phyloP scores from a whole-genome alignment of 139 green algal species.

The Picochlorum sp. region DNA sequence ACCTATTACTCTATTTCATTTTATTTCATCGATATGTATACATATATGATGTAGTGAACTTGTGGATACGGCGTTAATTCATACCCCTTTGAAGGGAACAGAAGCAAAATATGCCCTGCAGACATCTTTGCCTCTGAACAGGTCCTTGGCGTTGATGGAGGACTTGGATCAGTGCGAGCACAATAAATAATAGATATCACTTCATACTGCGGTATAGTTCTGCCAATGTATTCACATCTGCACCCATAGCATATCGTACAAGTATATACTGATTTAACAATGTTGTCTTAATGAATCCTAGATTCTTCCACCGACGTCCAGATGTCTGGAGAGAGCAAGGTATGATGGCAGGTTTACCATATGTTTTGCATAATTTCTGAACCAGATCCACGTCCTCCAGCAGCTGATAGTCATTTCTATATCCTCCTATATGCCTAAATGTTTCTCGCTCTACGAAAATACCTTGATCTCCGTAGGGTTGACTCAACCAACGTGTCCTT shows the following conservation, averaged over 20 bases:
- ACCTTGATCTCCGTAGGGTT: constrained; percentile 64
- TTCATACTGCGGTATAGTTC: constrained; percentile 6
- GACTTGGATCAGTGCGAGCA: neutral
- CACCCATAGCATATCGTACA: constrained; percentile 9
- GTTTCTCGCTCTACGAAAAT: constrained; percentile 37
- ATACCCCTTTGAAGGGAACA: no score
- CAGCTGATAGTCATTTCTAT: constrained; percentile 46
- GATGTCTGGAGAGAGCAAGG: constrained; percentile 27
- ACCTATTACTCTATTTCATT: no score
- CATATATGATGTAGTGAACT: no score
- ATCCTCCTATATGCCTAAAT: constrained; percentile 19
- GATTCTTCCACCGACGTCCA: constrained; percentile 32
- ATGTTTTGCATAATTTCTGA: constrained; percentile 20
- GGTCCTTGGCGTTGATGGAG: no score
- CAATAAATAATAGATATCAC: neutral
- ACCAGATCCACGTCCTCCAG: constrained; percentile 67
- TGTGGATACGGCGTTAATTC: no score
- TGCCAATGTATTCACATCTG: constrained; percentile 4
- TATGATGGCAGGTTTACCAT: constrained; percentile 32
- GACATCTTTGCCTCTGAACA: no score
- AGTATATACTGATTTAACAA: constrained; percentile 18
- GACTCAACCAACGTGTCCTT: constrained; percentile 28
- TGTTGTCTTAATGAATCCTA: constrained; percentile 38
- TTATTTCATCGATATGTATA: no score
- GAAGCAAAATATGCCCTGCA: no score